Evolutionary conservation across 148 eudicot species (phyloP).

Genomic region (Arbutus unedo): DNA sequence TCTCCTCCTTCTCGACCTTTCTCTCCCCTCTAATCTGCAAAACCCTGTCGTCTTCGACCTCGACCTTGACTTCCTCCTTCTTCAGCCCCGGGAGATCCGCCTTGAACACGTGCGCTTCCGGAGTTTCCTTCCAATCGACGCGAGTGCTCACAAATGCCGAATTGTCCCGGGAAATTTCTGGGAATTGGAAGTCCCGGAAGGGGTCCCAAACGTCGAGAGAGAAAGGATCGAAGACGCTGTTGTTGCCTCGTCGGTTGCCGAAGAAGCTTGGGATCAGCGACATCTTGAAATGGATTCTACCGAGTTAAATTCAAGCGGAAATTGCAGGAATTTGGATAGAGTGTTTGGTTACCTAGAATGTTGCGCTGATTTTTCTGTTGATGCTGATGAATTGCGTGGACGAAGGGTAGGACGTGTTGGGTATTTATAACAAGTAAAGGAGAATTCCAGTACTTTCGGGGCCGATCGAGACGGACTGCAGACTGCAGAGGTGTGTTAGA

Average conservation of each 20-base stretch:
- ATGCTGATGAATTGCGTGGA: background rate
- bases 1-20: background rate
- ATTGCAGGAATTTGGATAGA: no score
- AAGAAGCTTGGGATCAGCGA: slow-evolving; percentile 19
- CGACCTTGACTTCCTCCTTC: slow-evolving; percentile 17
- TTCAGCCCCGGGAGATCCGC: slow-evolving; percentile 2
- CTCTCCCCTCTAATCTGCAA: slow-evolving; percentile 11
- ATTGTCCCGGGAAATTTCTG: background rate
- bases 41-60: background rate
- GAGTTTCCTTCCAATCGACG: slow-evolving; percentile 9
- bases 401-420: background rate
- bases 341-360: no score
- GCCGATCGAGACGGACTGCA: background rate
- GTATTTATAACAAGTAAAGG: background rate
- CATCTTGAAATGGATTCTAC: slow-evolving; percentile 6
- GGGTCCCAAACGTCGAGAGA: slow-evolving; percentile 11
- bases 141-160: background rate
- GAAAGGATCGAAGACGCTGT: slow-evolving; percentile 17
- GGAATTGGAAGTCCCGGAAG: background rate
- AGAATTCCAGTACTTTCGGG: background rate
- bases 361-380: background rate
- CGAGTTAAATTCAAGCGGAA: no score
- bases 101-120: slow-evolving; percentile 11
- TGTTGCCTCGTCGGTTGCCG: slow-evolving; percentile 12
- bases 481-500: background rate